Conservation (phyloP, 768 basidiomycete genomes). For the Termitomyces sp. region DNA sequence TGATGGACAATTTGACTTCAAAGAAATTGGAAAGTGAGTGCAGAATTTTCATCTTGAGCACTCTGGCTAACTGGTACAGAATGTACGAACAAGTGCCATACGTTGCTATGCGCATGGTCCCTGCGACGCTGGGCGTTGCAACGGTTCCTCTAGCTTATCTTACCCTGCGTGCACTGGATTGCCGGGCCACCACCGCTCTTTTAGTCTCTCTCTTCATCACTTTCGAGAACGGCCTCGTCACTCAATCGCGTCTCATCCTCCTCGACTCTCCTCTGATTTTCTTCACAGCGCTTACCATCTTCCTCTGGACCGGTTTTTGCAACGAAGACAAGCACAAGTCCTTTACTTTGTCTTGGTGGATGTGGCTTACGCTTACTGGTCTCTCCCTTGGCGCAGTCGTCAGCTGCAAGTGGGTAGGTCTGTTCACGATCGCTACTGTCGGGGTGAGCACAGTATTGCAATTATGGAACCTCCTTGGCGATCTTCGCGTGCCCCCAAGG, state of each 20-base stretch:
- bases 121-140: slow-evolving; percentile 81
- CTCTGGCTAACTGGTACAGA: slow-evolving; percentile 30
- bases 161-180: slow-evolving; percentile 88
- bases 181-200: slow-evolving; percentile 87
- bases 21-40: slow-evolving; percentile 92
- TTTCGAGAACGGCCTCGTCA: slow-evolving; percentile 94
- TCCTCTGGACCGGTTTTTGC: slow-evolving; percentile 86
- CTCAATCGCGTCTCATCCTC: slow-evolving; percentile 94
- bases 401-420: slow-evolving; percentile 96
- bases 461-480: slow-evolving; percentile 87
- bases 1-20: slow-evolving; percentile 93
- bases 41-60: not conserved
- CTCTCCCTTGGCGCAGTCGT: slow-evolving; percentile 88
- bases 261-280: slow-evolving; percentile 98
- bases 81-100: slow-evolving; percentile 86
- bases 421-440: slow-evolving; percentile 95
- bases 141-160: slow-evolving; percentile 90
- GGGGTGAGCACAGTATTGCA: slow-evolving; percentile 81
- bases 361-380: slow-evolving; percentile 83
- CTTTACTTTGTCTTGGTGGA: slow-evolving; percentile 90
- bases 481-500: slow-evolving; percentile 68
- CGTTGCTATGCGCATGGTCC: slow-evolving; percentile 95
- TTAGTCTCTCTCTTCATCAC: slow-evolving; percentile 88
- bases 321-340: slow-evolving; percentile 84
- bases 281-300: slow-evolving; percentile 88